Base-by-base conservation (phyloP, 345 rosid species). In the Conringia planisiliqua region DNA sequence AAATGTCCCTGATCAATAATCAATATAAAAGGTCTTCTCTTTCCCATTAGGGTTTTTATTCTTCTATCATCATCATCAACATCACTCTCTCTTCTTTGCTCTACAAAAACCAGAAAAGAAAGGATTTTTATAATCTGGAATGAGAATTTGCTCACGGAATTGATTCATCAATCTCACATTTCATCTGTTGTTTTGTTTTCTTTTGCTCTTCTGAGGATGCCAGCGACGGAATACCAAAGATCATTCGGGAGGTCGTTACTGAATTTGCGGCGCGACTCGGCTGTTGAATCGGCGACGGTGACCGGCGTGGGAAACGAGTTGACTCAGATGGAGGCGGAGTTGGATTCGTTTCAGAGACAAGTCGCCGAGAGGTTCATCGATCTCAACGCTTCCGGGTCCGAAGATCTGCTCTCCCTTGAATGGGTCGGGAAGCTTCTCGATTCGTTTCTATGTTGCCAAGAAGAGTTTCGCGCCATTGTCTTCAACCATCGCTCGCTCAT, bases 361-460 rank as follows among this genome's bases (percentile, higher is more conserved):
- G 91, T 91, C 0, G 40, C 89, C 1, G 82, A 82, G 16, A 77
- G 86, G 24, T 89, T 91, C 33, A 6, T n/a, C 40, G 83, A 81
- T 69, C 85, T 91, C 10, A 78, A 85, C 3, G 66, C 77, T 0
- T 71, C 72, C 9, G 35, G 55, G 0, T 24, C 42, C 13, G 79
- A 76, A 26, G 85, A 84, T 29, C 66, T 89, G 18, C 77, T 90
- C 2, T 85, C 96, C 1, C 79, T 90, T 0, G 32, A 81, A n/a
- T 90, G 96, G 92, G 78, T 90, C 32, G 82, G 80, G 43, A 75
- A 83, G 75, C 85, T 90, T 12, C 86, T 90, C 7, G 87, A 82
- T 65, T 79, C 74, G 48, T 88, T 87, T 69, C 79, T 88, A 0
- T 75, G 51, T 16, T 86, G 88, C 54, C 89, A 87, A 58, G 96